These are phyloP conservation scores for Rhexocercosporidium sp. DNA, from an alignment of 2,329 filamentous ascomycete species.

Conservation along the genomic window DNA sequence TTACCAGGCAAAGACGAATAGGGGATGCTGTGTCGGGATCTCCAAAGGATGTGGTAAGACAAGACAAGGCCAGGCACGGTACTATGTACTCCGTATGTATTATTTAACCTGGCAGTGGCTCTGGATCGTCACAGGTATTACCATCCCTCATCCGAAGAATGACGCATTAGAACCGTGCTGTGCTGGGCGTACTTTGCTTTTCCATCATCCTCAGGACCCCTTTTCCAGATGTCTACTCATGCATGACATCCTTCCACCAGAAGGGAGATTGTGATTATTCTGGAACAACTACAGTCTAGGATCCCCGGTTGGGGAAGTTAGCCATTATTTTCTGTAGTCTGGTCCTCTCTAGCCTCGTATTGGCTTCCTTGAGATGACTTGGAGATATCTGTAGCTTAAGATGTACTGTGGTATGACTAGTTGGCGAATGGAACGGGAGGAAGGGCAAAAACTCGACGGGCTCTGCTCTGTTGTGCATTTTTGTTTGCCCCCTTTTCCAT, in stretches of 20 bases:
- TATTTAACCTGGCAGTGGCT: background rate
- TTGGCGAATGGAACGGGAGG: background rate
- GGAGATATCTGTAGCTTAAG: background rate
- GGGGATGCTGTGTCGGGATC: background rate
- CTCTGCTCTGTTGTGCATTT: background rate
- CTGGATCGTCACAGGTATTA: constrained; percentile 2
- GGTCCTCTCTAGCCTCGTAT: background rate
- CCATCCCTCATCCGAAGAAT: background rate
- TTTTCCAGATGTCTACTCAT: background rate
- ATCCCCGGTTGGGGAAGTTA: background rate
- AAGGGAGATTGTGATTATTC: background rate
- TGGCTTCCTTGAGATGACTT: background rate
- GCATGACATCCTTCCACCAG: background rate
- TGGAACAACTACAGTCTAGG: background rate
- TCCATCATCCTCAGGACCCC: background rate
- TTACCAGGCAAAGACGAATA: background rate
- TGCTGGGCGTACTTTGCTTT: background rate
- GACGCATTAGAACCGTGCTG: background rate
- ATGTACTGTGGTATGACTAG: background rate
- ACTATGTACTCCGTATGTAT: too few relatives aligned
- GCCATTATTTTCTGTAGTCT: background rate
- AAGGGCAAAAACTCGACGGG: background rate
- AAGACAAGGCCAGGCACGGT: background rate
- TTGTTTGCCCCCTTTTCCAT: background rate
- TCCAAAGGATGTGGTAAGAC: background rate